These are phyloP conservation scores for Cyberlindnera lachancei DNA, from an alignment of 805 yeast species.

Conservation along the genomic window DNA sequence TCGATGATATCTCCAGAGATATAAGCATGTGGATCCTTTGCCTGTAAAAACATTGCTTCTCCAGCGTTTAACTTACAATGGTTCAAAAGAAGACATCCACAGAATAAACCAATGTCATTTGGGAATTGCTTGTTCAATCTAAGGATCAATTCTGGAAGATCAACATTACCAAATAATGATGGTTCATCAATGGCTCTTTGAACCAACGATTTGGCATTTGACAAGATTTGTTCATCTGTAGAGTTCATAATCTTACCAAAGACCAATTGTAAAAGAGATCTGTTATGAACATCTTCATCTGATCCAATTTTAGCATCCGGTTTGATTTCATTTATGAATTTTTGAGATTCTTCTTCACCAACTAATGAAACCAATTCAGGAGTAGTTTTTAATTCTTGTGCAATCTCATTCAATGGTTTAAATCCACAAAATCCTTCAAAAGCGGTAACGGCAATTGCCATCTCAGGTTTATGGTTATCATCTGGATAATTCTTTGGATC, in stretches of 20 bases:
- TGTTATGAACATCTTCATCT: slow-evolving; percentile 48
- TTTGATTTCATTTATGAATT: slow-evolving; percentile 44
- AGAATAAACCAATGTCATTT: slow-evolving; percentile 87
- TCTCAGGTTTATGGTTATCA: slow-evolving; percentile 98
- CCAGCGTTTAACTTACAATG: slow-evolving; percentile 79
- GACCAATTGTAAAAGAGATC: slow-evolving; percentile 60
- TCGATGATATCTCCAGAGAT: slow-evolving; percentile 96
- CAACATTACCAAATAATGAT: slow-evolving; percentile 41
- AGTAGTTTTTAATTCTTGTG: slow-evolving; percentile 55
- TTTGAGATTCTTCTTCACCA: slow-evolving; percentile 49
- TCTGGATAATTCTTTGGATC: slow-evolving; percentile 97
- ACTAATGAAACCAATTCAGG: slow-evolving; percentile 74
- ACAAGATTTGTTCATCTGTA: slow-evolving; percentile 47
- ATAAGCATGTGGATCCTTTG: slow-evolving; percentile 97
- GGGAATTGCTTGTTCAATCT: slow-evolving; percentile 87
- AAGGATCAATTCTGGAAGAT: slow-evolving; percentile 64
- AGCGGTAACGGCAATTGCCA: slow-evolving; percentile 95
- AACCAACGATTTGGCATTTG: slow-evolving; percentile 58
- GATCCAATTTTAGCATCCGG: slow-evolving; percentile 36
- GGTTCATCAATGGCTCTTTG: slow-evolving; percentile 55
- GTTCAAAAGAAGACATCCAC: slow-evolving; percentile 90
- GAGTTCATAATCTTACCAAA: slow-evolving; percentile 84
- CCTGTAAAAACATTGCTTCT: slow-evolving; percentile 93
- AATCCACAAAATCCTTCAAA: slow-evolving; percentile 99
- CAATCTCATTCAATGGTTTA: slow-evolving; percentile 79